Evolutionary conservation across 768 basidiomycete species (phyloP).

Genomic region (Pleurotus giganteus): DNA sequence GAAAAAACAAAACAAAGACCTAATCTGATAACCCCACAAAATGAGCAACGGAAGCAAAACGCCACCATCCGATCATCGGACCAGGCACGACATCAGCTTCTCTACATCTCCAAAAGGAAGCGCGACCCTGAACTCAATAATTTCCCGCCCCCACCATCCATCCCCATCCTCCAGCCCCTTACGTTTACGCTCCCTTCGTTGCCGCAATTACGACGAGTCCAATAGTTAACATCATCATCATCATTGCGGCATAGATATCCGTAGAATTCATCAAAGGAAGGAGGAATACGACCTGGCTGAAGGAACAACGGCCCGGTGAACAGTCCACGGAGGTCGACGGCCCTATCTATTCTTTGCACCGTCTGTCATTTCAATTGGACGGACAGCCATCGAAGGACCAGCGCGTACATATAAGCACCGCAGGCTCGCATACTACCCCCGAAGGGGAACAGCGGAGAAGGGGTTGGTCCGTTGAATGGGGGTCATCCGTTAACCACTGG

Average conservation of each 20-base stretch:
- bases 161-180: background rate
- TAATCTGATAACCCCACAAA: too few relatives aligned
- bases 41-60: too few relatives aligned
- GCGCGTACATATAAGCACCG: slow-evolving; percentile 5
- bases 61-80: slow-evolving; percentile 2
- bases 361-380: background rate
- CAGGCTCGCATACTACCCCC: background rate
- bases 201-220: too few relatives aligned
- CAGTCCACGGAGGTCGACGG: too few relatives aligned
- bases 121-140: background rate
- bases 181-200: background rate
- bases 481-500: background rate
- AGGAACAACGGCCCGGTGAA: background rate
- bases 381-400: background rate
- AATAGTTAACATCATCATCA: too few relatives aligned
- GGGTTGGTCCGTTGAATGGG: background rate
- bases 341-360: background rate
- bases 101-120: background rate
- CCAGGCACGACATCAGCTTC: background rate
- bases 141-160: background rate
- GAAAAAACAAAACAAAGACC: too few relatives aligned
- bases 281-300: too few relatives aligned
- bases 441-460: background rate
- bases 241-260: too few relatives aligned
- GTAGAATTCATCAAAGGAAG: too few relatives aligned